phyloP scores from a whole-genome alignment of 2,329 filamentous ascomycete species.

The Alternaria sp. region DNA sequence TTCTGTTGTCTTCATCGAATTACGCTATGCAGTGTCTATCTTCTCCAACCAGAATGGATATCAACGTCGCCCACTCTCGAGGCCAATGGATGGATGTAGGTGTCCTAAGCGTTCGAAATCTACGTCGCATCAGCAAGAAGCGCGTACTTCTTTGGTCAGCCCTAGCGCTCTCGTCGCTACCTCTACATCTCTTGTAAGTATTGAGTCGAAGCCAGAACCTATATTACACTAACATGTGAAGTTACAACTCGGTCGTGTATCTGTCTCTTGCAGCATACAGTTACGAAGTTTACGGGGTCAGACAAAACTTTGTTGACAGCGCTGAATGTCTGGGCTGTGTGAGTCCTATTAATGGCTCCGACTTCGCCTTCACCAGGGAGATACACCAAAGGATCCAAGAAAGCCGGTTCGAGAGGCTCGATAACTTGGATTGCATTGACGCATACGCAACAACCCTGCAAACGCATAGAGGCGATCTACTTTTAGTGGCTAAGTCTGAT shows the following conservation, averaged over 20 bases:
- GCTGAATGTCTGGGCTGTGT: not conserved
- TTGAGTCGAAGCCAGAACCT: not conserved
- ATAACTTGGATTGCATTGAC: conserved; percentile 16
- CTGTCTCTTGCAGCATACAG: conserved; percentile 17
- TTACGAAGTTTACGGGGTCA: conserved; percentile 21
- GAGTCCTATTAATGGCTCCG: not conserved
- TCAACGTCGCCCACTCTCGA: conserved; percentile 16
- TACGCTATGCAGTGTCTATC: conserved; percentile 24
- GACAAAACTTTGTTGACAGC: not conserved
- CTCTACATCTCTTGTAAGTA: not conserved
- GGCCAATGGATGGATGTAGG: not conserved
- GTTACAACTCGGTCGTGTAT: conserved; percentile 37
- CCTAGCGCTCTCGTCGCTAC: not conserved
- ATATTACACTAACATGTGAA: not conserved
- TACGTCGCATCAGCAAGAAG: not conserved
- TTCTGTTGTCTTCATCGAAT: conserved; percentile 17
- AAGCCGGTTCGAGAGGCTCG: conserved; percentile 1
- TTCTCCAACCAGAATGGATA: conserved; percentile 15
- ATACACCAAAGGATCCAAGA: not conserved
- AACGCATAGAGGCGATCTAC: conserved; percentile 13
- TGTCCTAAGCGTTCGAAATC: not conserved
- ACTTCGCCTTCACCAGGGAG: not conserved
- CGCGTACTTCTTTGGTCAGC: not conserved
- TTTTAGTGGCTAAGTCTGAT: conserved; percentile 15
- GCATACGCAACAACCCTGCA: conserved; percentile 20